phyloP scores from a whole-genome alignment of 257 asterid species.

The Rehmannia glutinosa region DNA sequence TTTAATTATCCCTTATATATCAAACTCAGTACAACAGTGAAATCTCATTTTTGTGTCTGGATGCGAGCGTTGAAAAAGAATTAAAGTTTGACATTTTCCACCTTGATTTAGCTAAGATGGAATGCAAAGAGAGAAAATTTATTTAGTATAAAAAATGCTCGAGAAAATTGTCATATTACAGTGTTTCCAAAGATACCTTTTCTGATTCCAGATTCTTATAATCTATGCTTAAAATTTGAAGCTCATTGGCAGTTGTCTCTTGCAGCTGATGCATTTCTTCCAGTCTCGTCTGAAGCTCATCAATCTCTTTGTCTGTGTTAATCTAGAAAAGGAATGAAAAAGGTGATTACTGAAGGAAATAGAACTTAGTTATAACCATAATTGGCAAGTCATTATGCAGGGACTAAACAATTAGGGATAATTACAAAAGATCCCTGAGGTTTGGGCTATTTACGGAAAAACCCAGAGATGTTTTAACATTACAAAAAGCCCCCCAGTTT shows the following conservation, averaged over 20 bases:
- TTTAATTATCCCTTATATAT: too few relatives aligned
- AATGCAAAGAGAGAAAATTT: neutral
- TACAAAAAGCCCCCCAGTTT: too few relatives aligned
- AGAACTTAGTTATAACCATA: too few relatives aligned
- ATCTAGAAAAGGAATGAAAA: constrained; percentile 27
- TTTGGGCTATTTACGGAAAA: too few relatives aligned
- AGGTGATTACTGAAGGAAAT: constrained; percentile 10
- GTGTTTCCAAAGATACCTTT: constrained; percentile 48
- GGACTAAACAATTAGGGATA: too few relatives aligned
- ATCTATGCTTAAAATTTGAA: constrained; percentile 43
- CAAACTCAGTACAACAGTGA: constrained; percentile 5
- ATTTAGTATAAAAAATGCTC: neutral
- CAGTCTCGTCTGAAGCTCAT: constrained; percentile 47
- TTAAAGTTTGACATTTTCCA: neutral
- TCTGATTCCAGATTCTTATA: constrained; percentile 49
- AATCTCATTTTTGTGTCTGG: constrained; percentile 2
- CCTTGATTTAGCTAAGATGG: neutral
- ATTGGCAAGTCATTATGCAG: too few relatives aligned
- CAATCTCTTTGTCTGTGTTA: constrained; percentile 42
- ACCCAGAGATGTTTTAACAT: too few relatives aligned
- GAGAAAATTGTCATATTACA: neutral
- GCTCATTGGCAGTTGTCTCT: constrained; percentile 46
- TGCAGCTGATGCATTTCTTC: constrained; percentile 57
- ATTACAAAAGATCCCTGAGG: too few relatives aligned
- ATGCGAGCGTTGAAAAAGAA: neutral